Evolutionary conservation across 306 rosid species (phyloP).

Genomic region (Myrica gale): DNA sequence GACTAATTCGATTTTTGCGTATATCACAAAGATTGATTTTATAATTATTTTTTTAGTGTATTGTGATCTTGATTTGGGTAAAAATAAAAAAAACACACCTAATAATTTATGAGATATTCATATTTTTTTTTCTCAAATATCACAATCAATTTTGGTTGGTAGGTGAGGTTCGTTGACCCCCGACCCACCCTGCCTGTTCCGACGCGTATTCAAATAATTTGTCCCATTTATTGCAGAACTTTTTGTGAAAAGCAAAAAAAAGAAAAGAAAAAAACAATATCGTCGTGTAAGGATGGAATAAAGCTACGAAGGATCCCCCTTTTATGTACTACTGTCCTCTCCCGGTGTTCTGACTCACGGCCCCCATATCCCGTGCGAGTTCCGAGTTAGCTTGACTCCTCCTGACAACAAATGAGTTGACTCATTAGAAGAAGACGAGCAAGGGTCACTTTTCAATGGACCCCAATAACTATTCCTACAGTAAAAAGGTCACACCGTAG

Average conservation of each 20-base stretch:
- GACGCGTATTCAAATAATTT: neutral
- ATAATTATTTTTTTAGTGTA: too few species aligned
- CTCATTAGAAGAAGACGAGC: neutral
- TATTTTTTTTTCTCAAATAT: too few species aligned
- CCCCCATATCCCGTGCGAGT: neutral
- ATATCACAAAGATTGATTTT: too few species aligned
- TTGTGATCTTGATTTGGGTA: too few species aligned
- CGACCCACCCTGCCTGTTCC: too few species aligned
- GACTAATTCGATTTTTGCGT: too few species aligned
- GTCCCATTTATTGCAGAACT: neutral
- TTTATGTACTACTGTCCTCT: neutral
- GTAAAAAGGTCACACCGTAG: too few species aligned
- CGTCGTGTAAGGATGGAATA: slow-evolving; percentile 33
- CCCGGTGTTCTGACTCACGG: neutral
- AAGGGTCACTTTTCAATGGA: too few species aligned
- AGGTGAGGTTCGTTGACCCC: neutral
- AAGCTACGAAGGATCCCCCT: slow-evolving; percentile 19
- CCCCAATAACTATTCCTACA: too few species aligned
- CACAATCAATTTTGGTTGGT: neutral
- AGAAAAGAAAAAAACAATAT: neutral
- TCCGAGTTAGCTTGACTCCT: slow-evolving; percentile 1
- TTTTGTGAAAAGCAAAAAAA: too few species aligned
- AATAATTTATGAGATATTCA: too few species aligned
- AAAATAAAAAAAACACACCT: too few species aligned
- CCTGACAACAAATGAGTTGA: neutral